Evolutionary conservation across 805 yeast genomes (phyloP).

Genomic region (Ogataea paradorogensis): DNA sequence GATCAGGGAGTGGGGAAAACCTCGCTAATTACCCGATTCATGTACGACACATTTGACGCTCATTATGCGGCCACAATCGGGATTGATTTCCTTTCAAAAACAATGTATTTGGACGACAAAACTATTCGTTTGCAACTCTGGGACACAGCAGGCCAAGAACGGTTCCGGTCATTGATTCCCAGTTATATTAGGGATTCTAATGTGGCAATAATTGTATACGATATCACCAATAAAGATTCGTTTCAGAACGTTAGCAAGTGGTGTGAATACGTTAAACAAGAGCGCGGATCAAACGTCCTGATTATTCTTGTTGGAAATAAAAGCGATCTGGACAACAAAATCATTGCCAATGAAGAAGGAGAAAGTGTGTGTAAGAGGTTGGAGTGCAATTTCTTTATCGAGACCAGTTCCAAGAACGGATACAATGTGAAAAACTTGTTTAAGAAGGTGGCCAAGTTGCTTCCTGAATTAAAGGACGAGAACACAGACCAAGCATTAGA

Average conservation of each 20-base stretch:
- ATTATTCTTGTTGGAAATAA: constrained; percentile 92
- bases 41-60: constrained; percentile 96
- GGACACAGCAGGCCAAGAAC: constrained; percentile 98
- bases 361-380: constrained; percentile 68
- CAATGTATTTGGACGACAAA: constrained; percentile 94
- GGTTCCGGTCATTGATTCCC: constrained; percentile 92
- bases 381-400: constrained; percentile 79
- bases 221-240: constrained; percentile 80
- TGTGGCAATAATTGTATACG: constrained; percentile 97
- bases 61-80: constrained; percentile 97
- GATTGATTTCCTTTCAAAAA: constrained; percentile 87
- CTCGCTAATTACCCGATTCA: constrained; percentile 91
- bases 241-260: constrained; percentile 84
- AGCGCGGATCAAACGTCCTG: constrained; percentile 86
- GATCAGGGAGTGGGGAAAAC: constrained; percentile 98
- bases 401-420: constrained; percentile 93
- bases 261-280: constrained; percentile 93
- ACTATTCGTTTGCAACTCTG: constrained; percentile 92
- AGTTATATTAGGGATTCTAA: constrained; percentile 93
- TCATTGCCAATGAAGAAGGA: constrained; percentile 81
- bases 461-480: constrained; percentile 67
- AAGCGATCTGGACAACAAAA: constrained; percentile 80
- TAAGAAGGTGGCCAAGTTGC: constrained; percentile 83
- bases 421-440: constrained; percentile 88
- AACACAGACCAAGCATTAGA: constrained; percentile 25